These are phyloP conservation scores for Boletus coccyginus DNA, from an alignment of 768 basidiomycete species.

Conservation along the genomic window DNA sequence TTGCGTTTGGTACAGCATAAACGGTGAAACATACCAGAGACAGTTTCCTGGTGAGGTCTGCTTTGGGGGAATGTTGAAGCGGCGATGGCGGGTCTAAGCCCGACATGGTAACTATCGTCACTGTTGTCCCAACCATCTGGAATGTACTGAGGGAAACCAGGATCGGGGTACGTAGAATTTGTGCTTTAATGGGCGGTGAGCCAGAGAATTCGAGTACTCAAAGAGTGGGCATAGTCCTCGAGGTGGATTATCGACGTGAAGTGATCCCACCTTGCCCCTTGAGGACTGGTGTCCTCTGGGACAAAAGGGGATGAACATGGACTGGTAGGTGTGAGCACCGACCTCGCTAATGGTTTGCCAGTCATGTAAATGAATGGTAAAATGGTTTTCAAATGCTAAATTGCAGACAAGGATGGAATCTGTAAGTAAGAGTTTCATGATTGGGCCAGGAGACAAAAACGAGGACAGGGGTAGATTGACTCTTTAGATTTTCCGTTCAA, in stretches of 20 bases:
- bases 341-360: slow-evolving; percentile 96
- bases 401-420: slow-evolving; percentile 86
- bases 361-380: slow-evolving; percentile 65
- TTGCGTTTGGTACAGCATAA: background rate
- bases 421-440: slow-evolving; percentile 41
- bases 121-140: slow-evolving; percentile 88
- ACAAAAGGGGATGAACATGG: slow-evolving; percentile 13
- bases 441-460: background rate
- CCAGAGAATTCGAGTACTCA: slow-evolving; percentile 54
- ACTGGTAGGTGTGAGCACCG: slow-evolving; percentile 39
- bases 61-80: background rate
- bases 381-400: slow-evolving; percentile 85
- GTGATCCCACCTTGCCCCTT: slow-evolving; percentile 45
- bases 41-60: slow-evolving; percentile 20
- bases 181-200: slow-evolving; percentile 55
- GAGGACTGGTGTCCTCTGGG: background rate
- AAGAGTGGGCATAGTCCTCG: slow-evolving; percentile 59
- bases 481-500: slow-evolving; percentile 86
- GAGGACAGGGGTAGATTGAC: slow-evolving; percentile 26
- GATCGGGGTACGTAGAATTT: slow-evolving; percentile 15
- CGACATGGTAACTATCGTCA: slow-evolving; percentile 73
- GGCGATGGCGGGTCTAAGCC: slow-evolving; percentile 43
- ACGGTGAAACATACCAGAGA: slow-evolving; percentile 15
- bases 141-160: slow-evolving; percentile 29
- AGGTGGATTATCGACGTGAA: slow-evolving; percentile 64